A percentile compares a stretch with the other conserved stretches of the same genome.
phyloP scores from a whole-genome alignment of 2,329 filamentous ascomycete genomes.

The Penicillium polonicum region DNA sequence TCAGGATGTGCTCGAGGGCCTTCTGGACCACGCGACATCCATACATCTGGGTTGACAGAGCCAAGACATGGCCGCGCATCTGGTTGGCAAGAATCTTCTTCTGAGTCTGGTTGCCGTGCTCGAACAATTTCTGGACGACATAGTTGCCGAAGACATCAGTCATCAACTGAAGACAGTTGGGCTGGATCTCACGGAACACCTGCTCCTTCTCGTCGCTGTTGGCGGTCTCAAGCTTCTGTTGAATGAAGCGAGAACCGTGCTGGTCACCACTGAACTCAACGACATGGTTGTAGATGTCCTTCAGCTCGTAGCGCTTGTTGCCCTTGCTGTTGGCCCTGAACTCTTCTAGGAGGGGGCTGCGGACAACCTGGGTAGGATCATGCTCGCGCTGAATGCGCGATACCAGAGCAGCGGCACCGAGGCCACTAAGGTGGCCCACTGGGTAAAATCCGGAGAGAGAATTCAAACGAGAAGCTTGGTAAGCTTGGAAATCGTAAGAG shows the following conservation, averaged over 20 bases:
- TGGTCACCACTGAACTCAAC: slow-evolving; percentile 97
- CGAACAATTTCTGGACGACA: slow-evolving; percentile 96
- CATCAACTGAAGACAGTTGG: slow-evolving; percentile 85
- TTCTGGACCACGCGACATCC: slow-evolving; percentile 96
- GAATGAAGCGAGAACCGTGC: slow-evolving; percentile 92
- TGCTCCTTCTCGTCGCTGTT: slow-evolving; percentile 95
- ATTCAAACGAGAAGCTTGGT: slow-evolving; percentile 34
- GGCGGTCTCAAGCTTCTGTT: slow-evolving; percentile 84
- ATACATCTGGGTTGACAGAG: slow-evolving; percentile 83
- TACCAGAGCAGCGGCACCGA: slow-evolving; percentile 36
- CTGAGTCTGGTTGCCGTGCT: slow-evolving; percentile 90
- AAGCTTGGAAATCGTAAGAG: slow-evolving; percentile 36
- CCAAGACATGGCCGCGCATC: slow-evolving; percentile 82
- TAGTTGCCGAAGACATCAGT: slow-evolving; percentile 98
- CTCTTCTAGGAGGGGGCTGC: slow-evolving; percentile 74
- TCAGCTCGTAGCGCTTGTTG: slow-evolving; percentile 75
- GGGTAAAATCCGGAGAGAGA: slow-evolving; percentile 40
- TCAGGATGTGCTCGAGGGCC: slow-evolving; percentile 84
- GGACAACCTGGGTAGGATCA: slow-evolving; percentile 60
- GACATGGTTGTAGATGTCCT: slow-evolving; percentile 82
- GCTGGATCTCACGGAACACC: slow-evolving; percentile 81
- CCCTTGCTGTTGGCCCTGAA: slow-evolving; percentile 73
- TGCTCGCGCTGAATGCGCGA: slow-evolving; percentile 54
- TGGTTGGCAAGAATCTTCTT: slow-evolving; percentile 81
- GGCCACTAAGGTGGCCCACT: slow-evolving; percentile 30